Percentiles rank a stretch among this genome's conserved stretches.
These are phyloP conservation scores for Penicillium occitanis DNA, from an alignment of 2,329 filamentous ascomycete genomes.

Conservation along the genomic window DNA sequence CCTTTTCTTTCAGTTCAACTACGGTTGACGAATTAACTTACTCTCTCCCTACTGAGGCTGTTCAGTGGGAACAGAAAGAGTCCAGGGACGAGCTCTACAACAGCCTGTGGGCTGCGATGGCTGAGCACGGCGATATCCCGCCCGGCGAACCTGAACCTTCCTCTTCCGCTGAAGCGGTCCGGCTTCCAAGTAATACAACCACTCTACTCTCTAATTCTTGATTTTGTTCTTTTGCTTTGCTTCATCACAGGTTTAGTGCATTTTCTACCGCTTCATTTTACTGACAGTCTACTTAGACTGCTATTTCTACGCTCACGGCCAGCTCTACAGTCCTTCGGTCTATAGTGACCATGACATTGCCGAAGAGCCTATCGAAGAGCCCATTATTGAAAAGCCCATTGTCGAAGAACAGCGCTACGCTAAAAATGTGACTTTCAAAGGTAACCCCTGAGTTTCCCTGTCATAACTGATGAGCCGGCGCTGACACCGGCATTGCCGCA, in stretches of 20 bases:
- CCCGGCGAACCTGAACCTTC: neutral
- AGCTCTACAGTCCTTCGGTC: neutral
- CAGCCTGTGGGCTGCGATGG: constrained; percentile 9
- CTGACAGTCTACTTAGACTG: constrained; percentile 1
- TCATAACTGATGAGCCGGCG: neutral
- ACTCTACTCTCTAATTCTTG: neutral
- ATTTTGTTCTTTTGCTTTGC: neutral
- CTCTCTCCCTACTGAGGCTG: constrained; percentile 1
- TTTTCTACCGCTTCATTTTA: neutral
- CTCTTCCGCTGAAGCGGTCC: neutral
- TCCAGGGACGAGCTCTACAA: constrained; percentile 9
- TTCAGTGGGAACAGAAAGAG: constrained; percentile 9
- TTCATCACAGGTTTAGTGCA: neutral
- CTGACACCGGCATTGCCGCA: neutral
- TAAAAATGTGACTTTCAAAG: constrained; percentile 10
- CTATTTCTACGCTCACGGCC: neutral
- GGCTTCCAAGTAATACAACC: constrained; percentile 14
- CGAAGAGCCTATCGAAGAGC: neutral
- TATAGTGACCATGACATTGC: constrained; percentile 3
- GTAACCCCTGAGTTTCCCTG: neutral
- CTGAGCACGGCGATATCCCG: neutral
- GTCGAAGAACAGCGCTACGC: neutral
- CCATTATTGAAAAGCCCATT: neutral
- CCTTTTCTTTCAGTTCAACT: neutral
- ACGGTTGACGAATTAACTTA: neutral